Evolutionary conservation across 2,329 filamentous ascomycete species (phyloP).

Genomic region (Nemania sp.): DNA sequence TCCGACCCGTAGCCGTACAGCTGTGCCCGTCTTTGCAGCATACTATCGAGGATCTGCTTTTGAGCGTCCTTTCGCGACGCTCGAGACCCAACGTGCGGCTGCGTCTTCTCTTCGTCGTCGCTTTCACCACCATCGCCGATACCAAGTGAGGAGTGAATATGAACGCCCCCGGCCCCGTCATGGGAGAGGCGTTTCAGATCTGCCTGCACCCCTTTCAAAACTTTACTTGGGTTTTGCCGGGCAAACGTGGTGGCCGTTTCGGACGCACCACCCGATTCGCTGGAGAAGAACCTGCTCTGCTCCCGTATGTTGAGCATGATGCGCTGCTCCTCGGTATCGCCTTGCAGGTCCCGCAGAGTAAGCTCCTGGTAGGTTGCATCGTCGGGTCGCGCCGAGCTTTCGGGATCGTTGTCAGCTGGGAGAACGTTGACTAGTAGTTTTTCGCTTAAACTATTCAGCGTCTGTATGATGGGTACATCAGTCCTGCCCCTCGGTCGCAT

Average conservation of each 20-base stretch:
- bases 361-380: constrained; percentile 77
- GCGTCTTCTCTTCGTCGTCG: constrained; percentile 63
- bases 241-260: constrained; percentile 60
- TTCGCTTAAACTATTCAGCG: constrained; percentile 87
- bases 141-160: constrained; percentile 68
- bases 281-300: constrained; percentile 80
- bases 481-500: constrained; percentile 74
- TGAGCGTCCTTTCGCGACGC: constrained; percentile 67
- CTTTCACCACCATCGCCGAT: constrained; percentile 73
- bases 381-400: constrained; percentile 66
- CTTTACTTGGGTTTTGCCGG: constrained; percentile 70
- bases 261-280: constrained; percentile 54
- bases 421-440: constrained; percentile 90
- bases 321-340: constrained; percentile 72
- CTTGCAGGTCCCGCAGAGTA: constrained; percentile 77
- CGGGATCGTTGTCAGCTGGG: constrained; percentile 72
- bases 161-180: constrained; percentile 56
- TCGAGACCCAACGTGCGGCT: constrained; percentile 69
- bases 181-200: constrained; percentile 61
- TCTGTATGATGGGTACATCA: constrained; percentile 86
- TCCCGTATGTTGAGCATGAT: constrained; percentile 88
- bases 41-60: constrained; percentile 67
- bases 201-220: constrained; percentile 66
- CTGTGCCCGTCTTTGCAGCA: constrained; percentile 64
- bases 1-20: constrained; percentile 56